Evolutionary conservation across 106 monocot species (phyloP).

Genomic region (Iris macrosiphon): DNA sequence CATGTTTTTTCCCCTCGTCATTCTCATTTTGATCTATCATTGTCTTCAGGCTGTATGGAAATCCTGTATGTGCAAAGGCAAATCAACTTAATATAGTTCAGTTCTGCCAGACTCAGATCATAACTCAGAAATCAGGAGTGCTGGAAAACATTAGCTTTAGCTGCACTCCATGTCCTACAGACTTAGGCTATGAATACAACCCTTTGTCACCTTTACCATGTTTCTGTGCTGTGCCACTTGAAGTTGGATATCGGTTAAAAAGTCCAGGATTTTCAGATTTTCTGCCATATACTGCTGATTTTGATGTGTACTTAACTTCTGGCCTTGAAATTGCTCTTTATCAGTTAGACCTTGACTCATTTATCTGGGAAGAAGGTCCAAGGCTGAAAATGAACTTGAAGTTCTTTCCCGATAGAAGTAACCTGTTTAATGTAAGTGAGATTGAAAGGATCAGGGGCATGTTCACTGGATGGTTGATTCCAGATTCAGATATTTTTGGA

Average conservation of each 20-base stretch:
- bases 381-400: slow-evolving; percentile 79
- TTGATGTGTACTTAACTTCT: slow-evolving; percentile 53
- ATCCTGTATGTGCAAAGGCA: slow-evolving; percentile 70
- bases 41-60: slow-evolving; percentile 69
- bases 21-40: slow-evolving; percentile 2
- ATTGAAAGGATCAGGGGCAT: slow-evolving; percentile 43
- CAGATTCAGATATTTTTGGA: slow-evolving; percentile 80
- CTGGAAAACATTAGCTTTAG: slow-evolving; percentile 7
- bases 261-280: slow-evolving; percentile 91
- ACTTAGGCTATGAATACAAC: slow-evolving; percentile 42
- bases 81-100: slow-evolving; percentile 31
- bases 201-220: slow-evolving; percentile 37
- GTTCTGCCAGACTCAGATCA: slow-evolving; percentile 44
- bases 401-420: slow-evolving; percentile 50
- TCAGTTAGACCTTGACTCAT: slow-evolving; percentile 58
- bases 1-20: no score
- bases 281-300: slow-evolving; percentile 37
- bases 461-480: slow-evolving; percentile 83
- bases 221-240: slow-evolving; percentile 62
- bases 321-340: slow-evolving; percentile 43
- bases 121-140: slow-evolving; percentile 22
- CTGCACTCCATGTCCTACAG: slow-evolving; percentile 45
- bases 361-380: slow-evolving; percentile 93
- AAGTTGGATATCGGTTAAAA: slow-evolving; percentile 90
- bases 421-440: slow-evolving; percentile 55